Evolutionary conservation across 768 basidiomycete species (phyloP).

Genomic region (Leccinum boreale): DNA sequence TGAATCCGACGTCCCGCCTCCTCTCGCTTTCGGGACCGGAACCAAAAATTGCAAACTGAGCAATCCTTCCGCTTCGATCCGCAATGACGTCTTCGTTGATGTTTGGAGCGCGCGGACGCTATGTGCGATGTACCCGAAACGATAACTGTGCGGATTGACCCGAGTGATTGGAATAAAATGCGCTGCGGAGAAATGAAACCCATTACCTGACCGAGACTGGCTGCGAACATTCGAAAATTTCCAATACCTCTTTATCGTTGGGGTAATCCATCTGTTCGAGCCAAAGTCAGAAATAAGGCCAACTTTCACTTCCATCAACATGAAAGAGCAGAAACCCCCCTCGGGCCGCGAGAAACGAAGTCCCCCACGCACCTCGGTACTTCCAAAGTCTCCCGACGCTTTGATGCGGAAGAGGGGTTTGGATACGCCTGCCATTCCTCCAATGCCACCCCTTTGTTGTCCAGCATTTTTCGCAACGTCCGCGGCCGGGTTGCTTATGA

Average conservation of each 20-base stretch:
- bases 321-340: background rate
- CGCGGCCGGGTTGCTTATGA: constrained; percentile 69
- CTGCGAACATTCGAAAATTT: constrained; percentile 78
- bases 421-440: background rate
- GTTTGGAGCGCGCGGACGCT: constrained; percentile 73
- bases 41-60: constrained; percentile 91
- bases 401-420: constrained; percentile 77
- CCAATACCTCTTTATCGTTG: constrained; percentile 86
- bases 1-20: constrained; percentile 47
- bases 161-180: background rate
- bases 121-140: constrained; percentile 70
- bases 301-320: background rate
- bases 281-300: background rate
- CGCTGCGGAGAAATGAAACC: background rate
- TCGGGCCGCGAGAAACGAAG: background rate
- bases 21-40: constrained; percentile 44
- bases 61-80: constrained; percentile 80
- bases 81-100: constrained; percentile 84
- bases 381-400: constrained; percentile 79
- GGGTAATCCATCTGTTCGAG: constrained; percentile 88
- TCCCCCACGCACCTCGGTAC: constrained; percentile 60
- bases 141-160: constrained; percentile 55
- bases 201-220: constrained; percentile 68
- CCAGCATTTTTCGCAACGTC: constrained; percentile 15
- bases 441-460: constrained; percentile 11